Evolutionary conservation across 257 asterid genomes (phyloP).

Genomic region (Rubia yunnanensis): DNA sequence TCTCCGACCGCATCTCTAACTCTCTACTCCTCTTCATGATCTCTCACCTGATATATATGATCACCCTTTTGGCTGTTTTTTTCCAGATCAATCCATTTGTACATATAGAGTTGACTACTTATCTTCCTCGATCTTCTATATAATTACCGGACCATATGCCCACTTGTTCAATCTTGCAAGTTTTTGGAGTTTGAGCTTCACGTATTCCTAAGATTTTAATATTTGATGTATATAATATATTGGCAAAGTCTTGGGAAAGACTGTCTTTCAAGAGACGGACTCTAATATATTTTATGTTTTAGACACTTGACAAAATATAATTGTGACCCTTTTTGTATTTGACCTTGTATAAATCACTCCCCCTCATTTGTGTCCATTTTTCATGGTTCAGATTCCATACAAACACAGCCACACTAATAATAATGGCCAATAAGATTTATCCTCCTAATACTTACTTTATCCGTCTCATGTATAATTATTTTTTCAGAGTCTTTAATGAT

Average conservation of each 20-base stretch:
- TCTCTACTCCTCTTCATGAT: constrained; percentile 65
- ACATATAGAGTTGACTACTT: not conserved
- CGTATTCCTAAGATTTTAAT: not conserved
- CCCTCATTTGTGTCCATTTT: not conserved
- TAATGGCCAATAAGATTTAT: too few species aligned
- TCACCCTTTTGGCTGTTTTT: not conserved
- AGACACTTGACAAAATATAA: constrained; percentile 15
- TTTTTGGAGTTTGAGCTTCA: constrained; percentile 11
- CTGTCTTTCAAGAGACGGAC: too few species aligned
- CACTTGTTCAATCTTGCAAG: not conserved
- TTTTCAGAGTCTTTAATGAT: too few species aligned
- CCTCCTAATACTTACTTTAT: too few species aligned
- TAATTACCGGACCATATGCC: not conserved
- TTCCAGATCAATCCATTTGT: not conserved
- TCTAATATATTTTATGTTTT: too few species aligned
- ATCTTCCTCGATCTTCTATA: not conserved
- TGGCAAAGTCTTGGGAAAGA: not conserved
- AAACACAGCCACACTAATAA: too few species aligned
- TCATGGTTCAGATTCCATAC: too few species aligned
- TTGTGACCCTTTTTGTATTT: constrained; percentile 32
- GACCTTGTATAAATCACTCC: constrained; percentile 33
- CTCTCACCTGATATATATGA: too few species aligned
- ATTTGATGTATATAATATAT: not conserved
- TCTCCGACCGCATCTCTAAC: constrained; percentile 47
- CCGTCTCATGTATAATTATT: too few species aligned